These are phyloP conservation scores for Fomitopsis pulvina DNA, from an alignment of 768 basidiomycete species.

Conservation along the genomic window DNA sequence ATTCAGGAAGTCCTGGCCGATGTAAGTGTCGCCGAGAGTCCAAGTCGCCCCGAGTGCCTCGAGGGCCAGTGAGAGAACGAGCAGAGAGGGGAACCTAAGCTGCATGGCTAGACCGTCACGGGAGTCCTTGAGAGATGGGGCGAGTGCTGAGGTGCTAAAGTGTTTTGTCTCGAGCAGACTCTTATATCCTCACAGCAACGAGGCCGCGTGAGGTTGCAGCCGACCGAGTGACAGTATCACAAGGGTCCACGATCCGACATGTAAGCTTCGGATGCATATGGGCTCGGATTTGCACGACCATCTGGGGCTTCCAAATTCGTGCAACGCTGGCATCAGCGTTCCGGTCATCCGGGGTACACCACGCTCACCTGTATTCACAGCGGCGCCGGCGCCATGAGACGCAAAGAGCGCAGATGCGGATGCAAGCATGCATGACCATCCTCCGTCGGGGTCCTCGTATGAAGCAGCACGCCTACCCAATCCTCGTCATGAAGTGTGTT, in stretches of 20 bases:
- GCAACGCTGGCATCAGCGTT: neutral
- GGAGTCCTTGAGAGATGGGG: neutral
- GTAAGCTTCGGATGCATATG: slow-evolving; percentile 2
- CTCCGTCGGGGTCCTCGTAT: neutral
- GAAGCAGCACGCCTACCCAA: neutral
- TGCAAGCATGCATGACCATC: neutral
- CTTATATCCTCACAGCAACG: slow-evolving; percentile 7
- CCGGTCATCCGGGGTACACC: neutral
- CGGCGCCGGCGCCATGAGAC: neutral
- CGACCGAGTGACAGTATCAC: slow-evolving; percentile 1
- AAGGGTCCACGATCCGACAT: neutral
- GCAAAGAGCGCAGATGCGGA: neutral
- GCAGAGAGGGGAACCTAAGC: slow-evolving; percentile 11
- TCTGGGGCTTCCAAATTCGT: neutral
- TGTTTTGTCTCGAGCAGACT: neutral
- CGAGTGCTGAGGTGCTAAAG: slow-evolving; percentile 5
- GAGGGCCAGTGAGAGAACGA: slow-evolving; percentile 12
- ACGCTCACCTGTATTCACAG: neutral
- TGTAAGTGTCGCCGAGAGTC: slow-evolving; percentile 14
- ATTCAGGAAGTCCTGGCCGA: slow-evolving; percentile 34
- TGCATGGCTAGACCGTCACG: slow-evolving; percentile 9
- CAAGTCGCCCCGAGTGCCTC: slow-evolving; percentile 19
- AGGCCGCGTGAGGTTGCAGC: neutral
- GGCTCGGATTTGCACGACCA: neutral
- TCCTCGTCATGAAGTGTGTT: neutral